phyloP scores from a whole-genome alignment of 192 early-diverging fungal genomes.

The Chytriomyces sp. region DNA sequence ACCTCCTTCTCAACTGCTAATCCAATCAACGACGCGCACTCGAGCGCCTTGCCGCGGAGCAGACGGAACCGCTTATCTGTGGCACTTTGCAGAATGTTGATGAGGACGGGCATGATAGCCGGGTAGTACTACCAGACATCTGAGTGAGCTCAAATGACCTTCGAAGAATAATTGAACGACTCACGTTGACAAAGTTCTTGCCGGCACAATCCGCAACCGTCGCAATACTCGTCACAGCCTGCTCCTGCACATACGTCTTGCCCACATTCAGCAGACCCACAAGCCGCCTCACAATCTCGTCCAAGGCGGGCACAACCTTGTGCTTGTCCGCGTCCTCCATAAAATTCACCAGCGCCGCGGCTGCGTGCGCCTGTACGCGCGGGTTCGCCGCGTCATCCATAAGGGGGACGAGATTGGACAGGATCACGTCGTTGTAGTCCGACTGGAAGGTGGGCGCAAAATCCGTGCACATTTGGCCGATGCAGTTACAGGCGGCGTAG shows the following conservation, averaged over 20 bases:
- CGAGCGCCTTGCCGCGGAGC: conserved; percentile 95
- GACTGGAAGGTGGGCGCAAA: conserved; percentile 67
- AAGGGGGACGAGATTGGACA: conserved; percentile 79
- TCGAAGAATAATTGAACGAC: neutral
- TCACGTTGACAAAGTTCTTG: conserved; percentile 74
- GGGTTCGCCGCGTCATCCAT: conserved; percentile 80
- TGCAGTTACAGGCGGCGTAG: conserved; percentile 92
- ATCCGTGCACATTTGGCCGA: conserved; percentile 98
- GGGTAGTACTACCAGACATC: conserved; percentile 68
- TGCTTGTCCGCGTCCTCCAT: conserved; percentile 85
- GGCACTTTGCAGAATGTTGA: conserved; percentile 85
- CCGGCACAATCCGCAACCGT: conserved; percentile 94
- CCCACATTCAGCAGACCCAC: conserved; percentile 79
- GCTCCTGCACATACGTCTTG: conserved; percentile 96
- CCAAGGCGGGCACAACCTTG: conserved; percentile 85
- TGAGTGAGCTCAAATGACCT: neutral
- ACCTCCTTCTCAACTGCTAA: conserved; percentile 79
- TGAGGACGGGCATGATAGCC: conserved; percentile 93
- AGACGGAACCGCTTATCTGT: conserved; percentile 84
- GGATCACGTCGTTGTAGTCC: conserved; percentile 41
- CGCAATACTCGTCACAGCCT: conserved; percentile 97
- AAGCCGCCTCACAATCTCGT: conserved; percentile 85
- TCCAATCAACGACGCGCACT: conserved; percentile 93
- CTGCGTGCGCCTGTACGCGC: conserved; percentile 93
- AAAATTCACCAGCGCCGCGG: conserved; percentile 98